These are phyloP conservation scores for Alternaria ventricosa DNA, from an alignment of 2,329 filamentous ascomycete species.

Conservation along the genomic window DNA sequence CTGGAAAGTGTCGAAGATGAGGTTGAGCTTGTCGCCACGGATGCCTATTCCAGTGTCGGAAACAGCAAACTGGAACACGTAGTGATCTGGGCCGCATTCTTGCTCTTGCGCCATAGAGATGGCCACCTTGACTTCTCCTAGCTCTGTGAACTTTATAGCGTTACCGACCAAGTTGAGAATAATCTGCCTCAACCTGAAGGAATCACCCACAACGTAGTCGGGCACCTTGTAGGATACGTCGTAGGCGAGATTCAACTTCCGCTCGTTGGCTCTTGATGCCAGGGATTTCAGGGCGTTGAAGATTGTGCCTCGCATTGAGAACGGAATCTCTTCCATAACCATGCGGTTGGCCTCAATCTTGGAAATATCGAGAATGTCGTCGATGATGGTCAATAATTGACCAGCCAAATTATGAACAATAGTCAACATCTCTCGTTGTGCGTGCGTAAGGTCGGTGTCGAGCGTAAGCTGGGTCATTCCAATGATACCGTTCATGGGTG, in stretches of 20 bases:
- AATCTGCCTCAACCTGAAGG: conserved; percentile 94
- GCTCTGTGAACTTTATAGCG: conserved; percentile 98
- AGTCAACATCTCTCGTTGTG: conserved; percentile 97
- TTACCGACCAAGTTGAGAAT: conserved; percentile 98
- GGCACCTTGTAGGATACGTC: conserved; percentile 92
- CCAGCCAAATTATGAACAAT: conserved; percentile 97
- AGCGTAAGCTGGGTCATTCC: conserved; percentile 97
- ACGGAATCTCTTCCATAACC: conserved; percentile 98
- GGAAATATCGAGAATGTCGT: conserved; percentile 74
- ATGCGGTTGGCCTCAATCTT: conserved; percentile 94
- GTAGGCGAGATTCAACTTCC: conserved; percentile 90
- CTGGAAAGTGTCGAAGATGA: conserved; percentile 99
- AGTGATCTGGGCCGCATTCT: conserved; percentile 74
- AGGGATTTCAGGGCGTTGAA: conserved; percentile 97
- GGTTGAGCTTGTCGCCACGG: conserved; percentile 89
- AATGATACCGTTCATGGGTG: conserved; percentile 97
- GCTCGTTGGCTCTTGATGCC: conserved; percentile 97
- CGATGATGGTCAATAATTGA: conserved; percentile 95
- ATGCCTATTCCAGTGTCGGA: conserved; percentile 97
- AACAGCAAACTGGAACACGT: conserved; percentile 94
- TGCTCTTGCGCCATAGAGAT: conserved; percentile 75
- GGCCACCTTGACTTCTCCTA: conserved; percentile 93
- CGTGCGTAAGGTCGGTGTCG: conserved; percentile 90
- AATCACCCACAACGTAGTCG: conserved; percentile 94
- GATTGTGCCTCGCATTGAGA: conserved; percentile 90